phyloP scores from a whole-genome alignment of 495 filamentous ascomycete genomes.

The Xylaria cubensis region DNA sequence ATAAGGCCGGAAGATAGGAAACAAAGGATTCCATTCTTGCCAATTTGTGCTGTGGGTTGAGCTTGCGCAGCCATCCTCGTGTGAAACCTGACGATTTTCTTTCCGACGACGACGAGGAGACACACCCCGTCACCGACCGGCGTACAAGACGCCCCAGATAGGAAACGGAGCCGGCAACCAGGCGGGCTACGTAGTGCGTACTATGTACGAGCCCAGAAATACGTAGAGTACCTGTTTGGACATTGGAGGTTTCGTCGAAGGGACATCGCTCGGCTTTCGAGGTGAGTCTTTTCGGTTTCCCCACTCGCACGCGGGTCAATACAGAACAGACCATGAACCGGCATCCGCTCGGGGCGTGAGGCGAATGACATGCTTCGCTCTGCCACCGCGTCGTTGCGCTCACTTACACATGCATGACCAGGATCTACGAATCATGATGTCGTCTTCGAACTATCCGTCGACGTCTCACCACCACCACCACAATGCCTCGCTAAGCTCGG shows the following conservation, averaged over 20 bases:
- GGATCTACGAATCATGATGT: constrained; percentile 50
- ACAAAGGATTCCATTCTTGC: constrained; percentile 32
- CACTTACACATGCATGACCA: constrained; percentile 33
- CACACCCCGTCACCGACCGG: constrained; percentile 39
- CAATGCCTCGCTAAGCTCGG: constrained; percentile 64
- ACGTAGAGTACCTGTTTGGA: constrained; percentile 53
- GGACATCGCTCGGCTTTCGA: constrained; percentile 32
- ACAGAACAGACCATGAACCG: constrained; percentile 16
- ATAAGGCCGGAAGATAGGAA: constrained; percentile 27
- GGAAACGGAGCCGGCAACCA: constrained; percentile 48
- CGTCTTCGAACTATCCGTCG: constrained; percentile 47
- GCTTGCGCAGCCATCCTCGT: constrained; percentile 35
- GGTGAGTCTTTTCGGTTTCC: constrained; percentile 26
- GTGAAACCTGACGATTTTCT: constrained; percentile 38
- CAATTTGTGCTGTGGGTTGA: constrained; percentile 36
- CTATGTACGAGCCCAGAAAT: constrained; percentile 55
- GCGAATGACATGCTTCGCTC: background rate
- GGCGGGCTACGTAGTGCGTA: constrained; percentile 55
- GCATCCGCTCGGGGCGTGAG: background rate
- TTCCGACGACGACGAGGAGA: constrained; percentile 39
- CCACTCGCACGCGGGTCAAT: constrained; percentile 24
- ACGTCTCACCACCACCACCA: constrained; percentile 58
- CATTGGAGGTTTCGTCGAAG: constrained; percentile 39
- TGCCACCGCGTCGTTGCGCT: constrained; percentile 9
- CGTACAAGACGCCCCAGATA: constrained; percentile 46